phyloP scores from a whole-genome alignment of 2,329 filamentous ascomycete genomes.

The Ceratocystis albifundus region DNA sequence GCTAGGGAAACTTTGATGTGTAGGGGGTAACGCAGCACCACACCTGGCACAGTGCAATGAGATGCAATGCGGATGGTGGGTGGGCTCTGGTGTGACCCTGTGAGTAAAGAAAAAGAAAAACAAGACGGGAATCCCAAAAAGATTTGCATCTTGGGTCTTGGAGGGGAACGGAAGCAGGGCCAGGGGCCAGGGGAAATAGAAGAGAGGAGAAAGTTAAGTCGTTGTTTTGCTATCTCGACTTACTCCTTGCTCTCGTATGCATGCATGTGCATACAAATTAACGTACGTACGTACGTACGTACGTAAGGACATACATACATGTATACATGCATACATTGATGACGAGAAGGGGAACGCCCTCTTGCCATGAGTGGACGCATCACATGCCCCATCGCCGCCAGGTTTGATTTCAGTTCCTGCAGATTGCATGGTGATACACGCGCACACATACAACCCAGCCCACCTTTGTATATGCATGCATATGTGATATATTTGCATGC shows the following conservation, averaged over 20 bases:
- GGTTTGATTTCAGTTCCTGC: conserved; percentile 10
- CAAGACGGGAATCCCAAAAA: conserved; percentile 6
- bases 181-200: conserved; percentile 4
- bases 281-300: not conserved
- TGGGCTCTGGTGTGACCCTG: not conserved
- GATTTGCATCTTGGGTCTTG: conserved; percentile 2
- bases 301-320: not conserved
- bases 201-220: not conserved
- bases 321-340: not conserved
- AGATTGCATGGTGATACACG: not conserved
- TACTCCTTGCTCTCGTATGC: not conserved
- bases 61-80: not conserved
- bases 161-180: not conserved
- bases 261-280: too few relatives aligned
- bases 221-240: not conserved
- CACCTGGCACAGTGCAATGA: not conserved
- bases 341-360: not conserved
- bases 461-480: not conserved
- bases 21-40: not conserved
- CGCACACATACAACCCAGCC: not conserved
- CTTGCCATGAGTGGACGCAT: not conserved
- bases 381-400: not conserved
- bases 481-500: not conserved
- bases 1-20: not conserved
- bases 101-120: not conserved